Base-by-base conservation (phyloP, 2,329 filamentous ascomycete species). In the Coniochaeta prunicola region DNA sequence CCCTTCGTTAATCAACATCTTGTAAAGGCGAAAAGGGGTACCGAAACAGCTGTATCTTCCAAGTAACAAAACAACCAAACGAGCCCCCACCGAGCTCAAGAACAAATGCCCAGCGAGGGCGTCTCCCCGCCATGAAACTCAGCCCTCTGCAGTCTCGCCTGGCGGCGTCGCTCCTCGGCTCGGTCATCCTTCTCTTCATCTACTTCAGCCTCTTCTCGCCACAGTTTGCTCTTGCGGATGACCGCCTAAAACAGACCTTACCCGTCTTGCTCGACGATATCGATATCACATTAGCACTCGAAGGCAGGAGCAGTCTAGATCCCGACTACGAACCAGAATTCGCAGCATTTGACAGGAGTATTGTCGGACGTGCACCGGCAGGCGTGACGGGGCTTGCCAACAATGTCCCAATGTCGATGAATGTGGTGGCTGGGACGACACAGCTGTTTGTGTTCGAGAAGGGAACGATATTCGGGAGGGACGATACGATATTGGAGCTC, bases 61-160 rank as follows among this genome's bases (percentile, higher is more conserved):
- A 45, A 26, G n/a, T n/a, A 26, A 45, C 4, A 26, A 17, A 45
- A 24, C 40, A 45, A 9, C 48, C 26, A n/a, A 28, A 53, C 50
- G 36, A 38, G 36, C 17, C 36, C 19, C 15, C 26, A 15, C 33
- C 50, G 26, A 28, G 33, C 13, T 3, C 17, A 19, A 21, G 17
- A 15, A 55, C 53, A 55, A 30, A 56, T 64, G 69, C 70, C 73
- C 72, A 68, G 68, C 67, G 72, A 71, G 77, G 77, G 73, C 74
- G 74, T 74, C 71, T 66, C 64, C 66, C 62, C 69, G 72, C 67
- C 63, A 83, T 84, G 81, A 76, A 86, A 73, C 80, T 87, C 71
- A 86, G 82, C 70, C 85, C 82, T 67, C 76, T 90, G 65, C 89
- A 90, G 76, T 88, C 86, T 74, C 87, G 88, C 69, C 82, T 91